Evolutionary conservation across 306 rosid genomes (phyloP), one percentile per base, ranked within the genome.

Genomic region (Purshia tridentata): DNA sequence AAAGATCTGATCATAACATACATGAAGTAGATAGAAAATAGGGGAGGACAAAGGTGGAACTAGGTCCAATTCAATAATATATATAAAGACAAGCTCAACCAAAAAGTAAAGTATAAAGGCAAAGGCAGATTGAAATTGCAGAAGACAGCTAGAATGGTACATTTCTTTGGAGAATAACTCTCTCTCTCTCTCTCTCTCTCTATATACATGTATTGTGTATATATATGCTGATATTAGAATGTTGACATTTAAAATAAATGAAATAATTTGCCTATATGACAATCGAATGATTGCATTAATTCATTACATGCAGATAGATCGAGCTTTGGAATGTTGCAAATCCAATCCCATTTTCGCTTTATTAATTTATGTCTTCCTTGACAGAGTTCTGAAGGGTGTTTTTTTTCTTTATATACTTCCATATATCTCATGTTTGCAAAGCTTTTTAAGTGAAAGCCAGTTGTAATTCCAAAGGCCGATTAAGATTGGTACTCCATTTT

Each of bases 241-340:
- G 10, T 48, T 48, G 1, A 13, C 5, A 11, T 10, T 48, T 48
- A 13, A 48, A 48, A 48, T 29, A 29, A 13, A 5, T 52, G 13
- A 52, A 4, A 6, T n/a, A 6, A 29, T 29, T 52, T 53, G 12
- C 1, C 40, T 2, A 52, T 7, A 54, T 54, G 62, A 18, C 74
- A 41, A 13, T 19, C 64, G 42, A 42, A 41, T 70, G 54, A 22
- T 46, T 20, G n/a, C 18, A 39, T 52, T 69, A 37, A 51, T 37
- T 50, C 18, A 51, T 68, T 35, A 16, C 10, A 39, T 16, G 35
- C 35, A 29, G 1, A 29, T 3, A 29, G 35, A 53, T 54, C 1
- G 60, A 22, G 20, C 39, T 44, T 44, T 41, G 74, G 44, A 70
- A n/a, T 70, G 53, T 70, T 29, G 35, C 74, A 55, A 41, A 35